phyloP scores from a whole-genome alignment of 192 early-diverging fungal genomes.

The Obelidium mucronatum region DNA sequence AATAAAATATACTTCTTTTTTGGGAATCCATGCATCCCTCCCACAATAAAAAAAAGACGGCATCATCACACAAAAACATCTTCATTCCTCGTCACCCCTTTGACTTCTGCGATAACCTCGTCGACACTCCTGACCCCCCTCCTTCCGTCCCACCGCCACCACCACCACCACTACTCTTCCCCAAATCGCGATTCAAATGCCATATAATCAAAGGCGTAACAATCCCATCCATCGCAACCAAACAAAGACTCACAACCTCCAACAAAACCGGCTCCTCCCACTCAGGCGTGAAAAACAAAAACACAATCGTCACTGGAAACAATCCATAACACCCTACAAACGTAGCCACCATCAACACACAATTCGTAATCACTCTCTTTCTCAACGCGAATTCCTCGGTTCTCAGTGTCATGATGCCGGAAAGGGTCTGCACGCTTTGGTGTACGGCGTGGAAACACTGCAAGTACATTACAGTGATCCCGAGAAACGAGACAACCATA shows the following conservation, averaged over 20 bases:
- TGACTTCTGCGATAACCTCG: no score
- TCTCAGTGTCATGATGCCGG: not conserved
- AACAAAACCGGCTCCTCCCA: not conserved
- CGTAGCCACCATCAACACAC: not conserved
- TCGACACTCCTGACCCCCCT: no score
- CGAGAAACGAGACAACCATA: no score
- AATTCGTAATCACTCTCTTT: not conserved
- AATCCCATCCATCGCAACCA: not conserved
- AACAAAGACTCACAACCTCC: not conserved
- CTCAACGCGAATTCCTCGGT: not conserved
- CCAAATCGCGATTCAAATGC: not conserved
- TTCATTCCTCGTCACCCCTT: no score
- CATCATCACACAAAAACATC: no score
- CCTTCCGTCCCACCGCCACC: no score
- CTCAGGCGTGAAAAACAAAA: not conserved
- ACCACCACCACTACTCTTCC: no score
- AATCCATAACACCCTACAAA: not conserved
- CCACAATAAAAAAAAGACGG: no score
- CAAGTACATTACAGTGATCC: no score
- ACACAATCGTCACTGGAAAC: not conserved
- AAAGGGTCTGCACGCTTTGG: not conserved
- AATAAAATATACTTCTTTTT: no score
- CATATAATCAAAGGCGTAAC: not conserved
- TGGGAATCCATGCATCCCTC: no score
- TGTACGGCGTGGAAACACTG: not conserved